phyloP scores from a whole-genome alignment of 805 yeast genomes.

The Cyberlindnera lachancei region DNA sequence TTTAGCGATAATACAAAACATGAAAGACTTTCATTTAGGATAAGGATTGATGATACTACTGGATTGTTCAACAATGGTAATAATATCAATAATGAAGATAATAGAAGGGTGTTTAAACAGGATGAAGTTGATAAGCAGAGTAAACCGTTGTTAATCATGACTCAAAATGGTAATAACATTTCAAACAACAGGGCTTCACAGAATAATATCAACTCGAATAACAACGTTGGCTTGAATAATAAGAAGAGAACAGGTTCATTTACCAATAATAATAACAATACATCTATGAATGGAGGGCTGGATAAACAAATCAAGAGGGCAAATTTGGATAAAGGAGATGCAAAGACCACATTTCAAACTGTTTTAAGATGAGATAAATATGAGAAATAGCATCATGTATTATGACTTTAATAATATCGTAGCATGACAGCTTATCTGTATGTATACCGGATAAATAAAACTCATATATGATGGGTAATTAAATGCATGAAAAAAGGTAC shows the following conservation, averaged over 20 bases:
- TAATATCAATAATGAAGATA: background rate
- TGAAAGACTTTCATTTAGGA: constrained; percentile 46
- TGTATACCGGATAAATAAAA: too few relatives aligned
- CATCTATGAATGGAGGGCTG: constrained; percentile 2
- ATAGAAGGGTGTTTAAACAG: constrained; percentile 3
- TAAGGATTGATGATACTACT: constrained; percentile 49
- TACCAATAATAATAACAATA: constrained; percentile 5
- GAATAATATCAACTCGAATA: too few relatives aligned
- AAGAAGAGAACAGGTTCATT: too few relatives aligned
- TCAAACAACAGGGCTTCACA: too few relatives aligned
- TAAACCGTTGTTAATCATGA: constrained; percentile 1
- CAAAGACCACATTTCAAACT: constrained; percentile 20
- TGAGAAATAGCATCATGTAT: background rate
- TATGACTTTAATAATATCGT: too few relatives aligned
- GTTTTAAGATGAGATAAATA: constrained; percentile 8
- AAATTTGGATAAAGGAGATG: constrained; percentile 21
- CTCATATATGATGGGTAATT: too few relatives aligned
- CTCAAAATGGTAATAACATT: too few relatives aligned
- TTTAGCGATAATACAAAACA: constrained; percentile 52
- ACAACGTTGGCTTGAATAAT: too few relatives aligned
- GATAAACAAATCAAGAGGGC: constrained; percentile 24
- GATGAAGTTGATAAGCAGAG: constrained; percentile 12
- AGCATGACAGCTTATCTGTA: too few relatives aligned
- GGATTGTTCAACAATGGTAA: constrained; percentile 54
- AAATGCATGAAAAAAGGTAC: too few relatives aligned